These are phyloP conservation scores for Penicillium corylophilum DNA, from an alignment of 2,329 filamentous ascomycete species.

Conservation along the genomic window DNA sequence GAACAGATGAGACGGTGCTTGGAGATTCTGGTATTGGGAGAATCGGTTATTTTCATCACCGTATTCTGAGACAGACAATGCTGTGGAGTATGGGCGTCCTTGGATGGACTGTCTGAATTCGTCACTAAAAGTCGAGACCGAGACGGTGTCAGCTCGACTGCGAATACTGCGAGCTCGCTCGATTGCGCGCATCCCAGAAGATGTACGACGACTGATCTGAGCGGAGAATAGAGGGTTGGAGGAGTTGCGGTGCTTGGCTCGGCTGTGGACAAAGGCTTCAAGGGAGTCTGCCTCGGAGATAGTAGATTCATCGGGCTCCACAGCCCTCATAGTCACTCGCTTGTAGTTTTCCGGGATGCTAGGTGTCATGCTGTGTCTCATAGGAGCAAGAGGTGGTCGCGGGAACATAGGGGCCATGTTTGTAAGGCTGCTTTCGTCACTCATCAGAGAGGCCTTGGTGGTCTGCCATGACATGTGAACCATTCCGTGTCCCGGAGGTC, in stretches of 20 bases:
- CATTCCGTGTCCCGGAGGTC: conserved; percentile 35
- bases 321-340: conserved; percentile 31
- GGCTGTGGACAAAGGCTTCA: conserved; percentile 40
- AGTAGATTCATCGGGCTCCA: conserved; percentile 31
- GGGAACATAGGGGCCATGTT: conserved; percentile 39
- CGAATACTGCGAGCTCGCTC: conserved; percentile 36
- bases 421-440: conserved; percentile 35
- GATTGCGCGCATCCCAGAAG: conserved; percentile 34
- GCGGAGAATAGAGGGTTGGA: conserved; percentile 40
- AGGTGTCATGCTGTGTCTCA: conserved; percentile 28
- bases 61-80: conserved; percentile 38
- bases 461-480: conserved; percentile 42
- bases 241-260: conserved; percentile 40
- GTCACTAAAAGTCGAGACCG: conserved; percentile 32
- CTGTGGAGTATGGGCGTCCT: conserved; percentile 34
- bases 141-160: conserved; percentile 37
- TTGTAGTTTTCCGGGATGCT: conserved; percentile 29
- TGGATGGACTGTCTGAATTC: conserved; percentile 31
- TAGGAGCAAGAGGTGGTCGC: conserved; percentile 30
- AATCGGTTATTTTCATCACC: conserved; percentile 34
- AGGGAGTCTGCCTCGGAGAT: conserved; percentile 38
- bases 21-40: conserved; percentile 30
- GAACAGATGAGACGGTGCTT: conserved; percentile 27
- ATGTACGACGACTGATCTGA: conserved; percentile 33
- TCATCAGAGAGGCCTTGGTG: conserved; percentile 33